Conservation (phyloP, 1,139 yeast species). For the Candida gigantensis region DNA sequence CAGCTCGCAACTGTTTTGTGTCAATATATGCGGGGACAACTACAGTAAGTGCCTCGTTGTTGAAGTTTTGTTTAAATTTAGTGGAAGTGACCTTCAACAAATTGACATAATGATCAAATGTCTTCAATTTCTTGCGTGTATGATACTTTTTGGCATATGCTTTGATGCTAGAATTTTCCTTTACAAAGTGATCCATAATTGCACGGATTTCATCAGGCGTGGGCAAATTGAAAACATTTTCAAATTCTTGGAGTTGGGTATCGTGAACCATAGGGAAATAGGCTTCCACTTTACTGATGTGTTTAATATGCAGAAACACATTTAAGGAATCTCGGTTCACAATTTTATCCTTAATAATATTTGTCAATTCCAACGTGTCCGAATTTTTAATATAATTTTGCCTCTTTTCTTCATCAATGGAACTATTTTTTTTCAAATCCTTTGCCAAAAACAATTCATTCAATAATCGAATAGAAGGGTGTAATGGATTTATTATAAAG, state of each 20-base stretch:
- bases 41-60: constrained; percentile 14
- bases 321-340: neutral
- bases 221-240: constrained; percentile 5
- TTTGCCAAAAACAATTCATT: constrained; percentile 3
- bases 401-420: neutral
- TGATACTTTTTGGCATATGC: neutral
- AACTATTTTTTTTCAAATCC: neutral
- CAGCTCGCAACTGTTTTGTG: neutral
- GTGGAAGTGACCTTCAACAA: neutral
- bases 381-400: constrained; percentile 1
- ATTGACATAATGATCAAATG: neutral
- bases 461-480: constrained; percentile 2
- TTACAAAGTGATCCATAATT: constrained; percentile 3
- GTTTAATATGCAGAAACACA: constrained; percentile 1
- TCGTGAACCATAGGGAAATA: constrained; percentile 7
- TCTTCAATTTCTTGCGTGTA: constrained; percentile 1
- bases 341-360: neutral
- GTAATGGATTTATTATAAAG: constrained; percentile 4
- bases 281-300: constrained; percentile 1
- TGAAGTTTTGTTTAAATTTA: constrained; percentile 3
- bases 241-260: constrained; percentile 3
- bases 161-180: neutral
- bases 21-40: constrained; percentile 12
- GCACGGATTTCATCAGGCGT: neutral
- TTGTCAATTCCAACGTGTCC: constrained; percentile 2